phyloP scores from a whole-genome alignment of 2,329 filamentous ascomycete species.

The Fusarium sp. region DNA sequence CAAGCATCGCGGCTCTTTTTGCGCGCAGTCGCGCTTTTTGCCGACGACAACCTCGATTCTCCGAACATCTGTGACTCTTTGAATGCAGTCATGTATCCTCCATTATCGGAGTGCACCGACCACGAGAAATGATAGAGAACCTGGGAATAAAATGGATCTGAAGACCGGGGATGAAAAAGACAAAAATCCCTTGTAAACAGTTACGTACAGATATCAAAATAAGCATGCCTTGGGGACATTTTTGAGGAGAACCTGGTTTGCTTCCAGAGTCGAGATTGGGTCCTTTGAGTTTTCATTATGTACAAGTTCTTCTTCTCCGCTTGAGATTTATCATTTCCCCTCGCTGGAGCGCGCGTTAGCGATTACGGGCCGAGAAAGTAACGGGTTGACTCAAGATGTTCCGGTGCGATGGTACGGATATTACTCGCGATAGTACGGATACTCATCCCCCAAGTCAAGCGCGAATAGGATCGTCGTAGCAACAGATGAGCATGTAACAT shows the following conservation, averaged over 20 bases:
- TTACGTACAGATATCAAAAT: constrained; percentile 32
- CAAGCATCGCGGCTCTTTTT: constrained; percentile 23
- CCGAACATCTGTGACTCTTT: constrained; percentile 16
- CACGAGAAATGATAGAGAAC: neutral
- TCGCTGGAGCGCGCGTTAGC: neutral
- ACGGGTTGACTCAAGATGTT: constrained; percentile 7
- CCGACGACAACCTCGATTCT: constrained; percentile 32
- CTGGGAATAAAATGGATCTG: constrained; percentile 8
- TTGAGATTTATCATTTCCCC: constrained; percentile 4
- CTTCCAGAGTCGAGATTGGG: neutral
- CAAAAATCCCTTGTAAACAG: neutral
- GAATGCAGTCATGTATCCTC: constrained; percentile 13
- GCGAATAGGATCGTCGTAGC: neutral
- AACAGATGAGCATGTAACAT: constrained; percentile 1
- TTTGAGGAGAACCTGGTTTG: constrained; percentile 35
- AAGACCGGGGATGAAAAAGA: neutral
- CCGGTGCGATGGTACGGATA: neutral
- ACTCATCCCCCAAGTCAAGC: neutral
- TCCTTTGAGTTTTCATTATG: constrained; percentile 24
- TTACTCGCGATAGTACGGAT: neutral
- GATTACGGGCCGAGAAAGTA: constrained; percentile 11
- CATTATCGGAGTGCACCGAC: constrained; percentile 23
- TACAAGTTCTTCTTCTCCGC: constrained; percentile 25
- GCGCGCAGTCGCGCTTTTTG: constrained; percentile 2
- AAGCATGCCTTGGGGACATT: constrained; percentile 27